Evolutionary conservation across 139 green algal species (phyloP).

Genomic region (Volvox africanus): DNA sequence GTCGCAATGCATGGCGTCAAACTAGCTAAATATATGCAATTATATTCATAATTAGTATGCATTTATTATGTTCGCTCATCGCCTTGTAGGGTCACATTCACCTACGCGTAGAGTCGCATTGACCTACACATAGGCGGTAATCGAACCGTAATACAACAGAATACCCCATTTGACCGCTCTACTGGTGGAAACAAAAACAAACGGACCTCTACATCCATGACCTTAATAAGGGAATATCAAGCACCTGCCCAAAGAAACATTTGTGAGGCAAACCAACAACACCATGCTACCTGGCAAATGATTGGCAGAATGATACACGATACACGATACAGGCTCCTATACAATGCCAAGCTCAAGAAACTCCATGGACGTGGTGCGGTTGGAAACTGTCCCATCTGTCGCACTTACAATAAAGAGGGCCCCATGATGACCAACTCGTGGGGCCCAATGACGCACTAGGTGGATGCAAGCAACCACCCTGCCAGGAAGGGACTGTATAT

Average conservation of each 20-base stretch:
- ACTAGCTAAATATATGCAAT: too few relatives aligned
- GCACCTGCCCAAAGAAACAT: background rate
- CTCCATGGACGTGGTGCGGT: background rate
- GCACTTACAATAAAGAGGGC: background rate
- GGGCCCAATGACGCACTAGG: slow-evolving; percentile 1
- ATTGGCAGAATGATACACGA: background rate
- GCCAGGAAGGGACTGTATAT: background rate
- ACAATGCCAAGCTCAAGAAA: background rate
- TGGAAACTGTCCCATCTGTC: background rate
- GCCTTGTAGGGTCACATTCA: too few relatives aligned
- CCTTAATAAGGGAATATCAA: background rate
- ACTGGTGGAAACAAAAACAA: background rate
- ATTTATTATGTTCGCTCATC: too few relatives aligned
- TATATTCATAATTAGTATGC: too few relatives aligned
- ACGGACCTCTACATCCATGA: background rate
- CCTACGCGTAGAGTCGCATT: too few relatives aligned
- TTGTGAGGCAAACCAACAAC: background rate
- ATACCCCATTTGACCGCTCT: background rate
- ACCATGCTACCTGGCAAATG: background rate
- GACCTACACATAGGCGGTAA: too few relatives aligned
- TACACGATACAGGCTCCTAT: background rate
- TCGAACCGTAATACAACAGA: too few relatives aligned
- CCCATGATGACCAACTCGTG: background rate
- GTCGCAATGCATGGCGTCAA: too few relatives aligned
- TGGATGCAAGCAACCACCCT: background rate